phyloP scores from a whole-genome alignment of 495 filamentous ascomycete species.

The Hypoxylon intermedium region DNA sequence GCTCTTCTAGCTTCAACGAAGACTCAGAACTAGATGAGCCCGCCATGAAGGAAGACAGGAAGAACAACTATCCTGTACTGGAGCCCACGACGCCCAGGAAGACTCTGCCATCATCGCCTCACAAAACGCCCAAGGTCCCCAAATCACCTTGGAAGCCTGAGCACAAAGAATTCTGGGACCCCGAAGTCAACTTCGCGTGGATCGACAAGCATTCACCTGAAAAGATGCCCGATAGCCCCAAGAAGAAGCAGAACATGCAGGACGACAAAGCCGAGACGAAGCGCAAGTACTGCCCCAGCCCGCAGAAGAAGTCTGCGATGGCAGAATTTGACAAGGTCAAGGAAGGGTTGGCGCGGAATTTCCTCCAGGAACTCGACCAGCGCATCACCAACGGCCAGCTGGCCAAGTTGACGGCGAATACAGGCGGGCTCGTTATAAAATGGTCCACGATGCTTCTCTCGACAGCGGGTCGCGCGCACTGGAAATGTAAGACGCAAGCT shows the following conservation, averaged over 20 bases:
- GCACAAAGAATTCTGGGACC: conserved; percentile 82
- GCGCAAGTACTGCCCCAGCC: conserved; percentile 37
- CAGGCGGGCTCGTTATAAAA: conserved; percentile 77
- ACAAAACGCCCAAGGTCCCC: conserved; percentile 49
- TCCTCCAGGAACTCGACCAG: conserved; percentile 77
- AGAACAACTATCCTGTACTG: conserved; percentile 27
- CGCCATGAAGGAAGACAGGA: conserved; percentile 9
- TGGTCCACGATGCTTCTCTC: conserved; percentile 88
- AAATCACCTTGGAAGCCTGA: conserved; percentile 64
- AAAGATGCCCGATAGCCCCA: conserved; percentile 55
- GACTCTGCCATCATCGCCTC: conserved; percentile 45
- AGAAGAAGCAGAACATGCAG: conserved; percentile 20
- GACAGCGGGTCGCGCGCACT: conserved; percentile 87
- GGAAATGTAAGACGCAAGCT: conserved; percentile 68
- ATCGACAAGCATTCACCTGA: conserved; percentile 77
- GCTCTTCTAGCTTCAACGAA: conserved; percentile 31
- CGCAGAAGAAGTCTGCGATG: conserved; percentile 52
- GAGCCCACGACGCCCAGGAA: conserved; percentile 43
- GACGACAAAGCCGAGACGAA: conserved; percentile 20
- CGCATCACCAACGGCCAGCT: conserved; percentile 70
- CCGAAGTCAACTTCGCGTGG: conserved; percentile 78
- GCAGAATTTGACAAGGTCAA: conserved; percentile 74
- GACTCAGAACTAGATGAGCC: conserved; percentile 31
- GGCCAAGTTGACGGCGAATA: conserved; percentile 60
- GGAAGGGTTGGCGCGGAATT: conserved; percentile 67